These are phyloP conservation scores for Trichomonascus vanleenenianus DNA, from an alignment of 805 yeast species.

Conservation along the genomic window DNA sequence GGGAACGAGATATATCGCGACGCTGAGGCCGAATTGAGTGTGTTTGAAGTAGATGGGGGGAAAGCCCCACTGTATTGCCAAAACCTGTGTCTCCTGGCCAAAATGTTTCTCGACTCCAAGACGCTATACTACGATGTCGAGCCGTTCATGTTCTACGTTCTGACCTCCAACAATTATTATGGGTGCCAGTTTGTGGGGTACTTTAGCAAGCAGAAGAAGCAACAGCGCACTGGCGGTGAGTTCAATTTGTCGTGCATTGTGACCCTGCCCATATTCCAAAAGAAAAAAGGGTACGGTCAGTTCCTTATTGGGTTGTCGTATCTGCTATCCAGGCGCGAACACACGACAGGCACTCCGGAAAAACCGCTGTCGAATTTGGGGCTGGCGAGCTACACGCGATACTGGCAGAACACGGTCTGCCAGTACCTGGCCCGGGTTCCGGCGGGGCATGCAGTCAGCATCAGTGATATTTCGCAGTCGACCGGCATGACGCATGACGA, in stretches of 20 bases:
- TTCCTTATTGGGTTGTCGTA: constrained; percentile 86
- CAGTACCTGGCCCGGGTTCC: background rate
- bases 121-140: constrained; percentile 92
- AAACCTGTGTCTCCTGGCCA: constrained; percentile 82
- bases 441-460: constrained; percentile 29
- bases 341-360: constrained; percentile 85
- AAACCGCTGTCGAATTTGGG: constrained; percentile 90
- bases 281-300: constrained; percentile 82
- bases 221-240: constrained; percentile 4
- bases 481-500: constrained; percentile 89
- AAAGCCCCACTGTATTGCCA: constrained; percentile 78
- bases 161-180: constrained; percentile 55
- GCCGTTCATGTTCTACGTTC: constrained; percentile 82
- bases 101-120: constrained; percentile 81
- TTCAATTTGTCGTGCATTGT: constrained; percentile 87
- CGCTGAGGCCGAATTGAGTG: constrained; percentile 41
- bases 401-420: constrained; percentile 71
- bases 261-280: constrained; percentile 79
- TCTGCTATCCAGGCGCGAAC: constrained; percentile 64
- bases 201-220: constrained; percentile 72
- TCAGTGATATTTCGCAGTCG: constrained; percentile 52
- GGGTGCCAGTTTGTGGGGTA: constrained; percentile 84
- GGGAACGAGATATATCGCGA: constrained; percentile 87
- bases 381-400: constrained; percentile 71
- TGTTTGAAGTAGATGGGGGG: constrained; percentile 92